These are phyloP conservation scores for Sordariomycetes sp. DNA, from an alignment of 2,329 filamentous ascomycete species.

Conservation along the genomic window DNA sequence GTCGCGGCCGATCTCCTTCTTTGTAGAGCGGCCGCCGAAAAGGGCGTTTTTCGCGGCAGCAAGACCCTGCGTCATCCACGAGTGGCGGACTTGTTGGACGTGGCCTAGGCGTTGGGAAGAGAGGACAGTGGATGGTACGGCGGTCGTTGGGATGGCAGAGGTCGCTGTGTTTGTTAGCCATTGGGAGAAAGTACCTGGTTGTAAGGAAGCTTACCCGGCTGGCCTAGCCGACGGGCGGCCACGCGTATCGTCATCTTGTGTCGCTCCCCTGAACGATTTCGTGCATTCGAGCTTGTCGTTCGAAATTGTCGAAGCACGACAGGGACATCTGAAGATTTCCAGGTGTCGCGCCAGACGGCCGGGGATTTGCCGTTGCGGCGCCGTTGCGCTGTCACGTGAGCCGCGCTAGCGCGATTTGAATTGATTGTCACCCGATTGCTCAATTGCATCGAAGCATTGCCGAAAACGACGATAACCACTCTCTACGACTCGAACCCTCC, in stretches of 20 bases:
- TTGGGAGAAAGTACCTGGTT: background rate
- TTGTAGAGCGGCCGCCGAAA: too few relatives aligned
- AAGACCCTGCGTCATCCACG: too few relatives aligned
- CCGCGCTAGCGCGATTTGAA: too few relatives aligned
- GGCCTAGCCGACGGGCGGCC: constrained; percentile 51
- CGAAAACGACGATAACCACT: background rate
- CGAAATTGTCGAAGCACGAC: background rate
- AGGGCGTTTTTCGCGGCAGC: too few relatives aligned
- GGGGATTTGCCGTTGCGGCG: constrained; percentile 7
- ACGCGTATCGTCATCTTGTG: constrained; percentile 62
- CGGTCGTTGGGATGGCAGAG: constrained; percentile 8
- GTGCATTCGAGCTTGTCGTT: constrained; percentile 18
- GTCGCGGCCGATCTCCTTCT: too few relatives aligned
- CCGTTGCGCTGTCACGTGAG: constrained; percentile 10
- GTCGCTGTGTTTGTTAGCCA: constrained; percentile 4
- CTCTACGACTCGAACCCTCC: constrained; percentile 3
- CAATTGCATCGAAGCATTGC: background rate
- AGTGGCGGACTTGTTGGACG: constrained; percentile 20
- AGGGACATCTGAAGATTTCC: too few relatives aligned
- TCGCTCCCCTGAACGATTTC: too few relatives aligned
- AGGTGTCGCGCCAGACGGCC: constrained; percentile 7
- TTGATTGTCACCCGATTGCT: background rate
- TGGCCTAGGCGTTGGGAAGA: constrained; percentile 12
- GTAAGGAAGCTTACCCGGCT: constrained; percentile 40
- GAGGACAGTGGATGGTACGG: constrained; percentile 1